phyloP scores from a whole-genome alignment of 1,284 basidiomycete genomes.

The Erythrobasidium hasegawianum region DNA sequence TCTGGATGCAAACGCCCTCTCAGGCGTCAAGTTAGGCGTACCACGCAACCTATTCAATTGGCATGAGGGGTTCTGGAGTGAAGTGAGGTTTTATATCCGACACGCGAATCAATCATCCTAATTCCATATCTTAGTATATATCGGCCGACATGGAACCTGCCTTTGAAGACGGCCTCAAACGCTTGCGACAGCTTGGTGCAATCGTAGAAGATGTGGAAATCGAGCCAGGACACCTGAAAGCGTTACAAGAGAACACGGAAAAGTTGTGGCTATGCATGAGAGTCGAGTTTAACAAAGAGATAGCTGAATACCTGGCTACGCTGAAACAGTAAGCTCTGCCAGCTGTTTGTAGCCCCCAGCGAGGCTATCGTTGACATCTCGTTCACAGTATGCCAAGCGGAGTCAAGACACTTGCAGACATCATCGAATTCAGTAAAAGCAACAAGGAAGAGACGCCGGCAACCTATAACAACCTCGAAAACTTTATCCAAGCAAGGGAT shows the following conservation, averaged over 20 bases:
- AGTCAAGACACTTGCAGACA: conserved; percentile 10
- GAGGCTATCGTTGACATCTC: not conserved
- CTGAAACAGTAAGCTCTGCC: conserved; percentile 6
- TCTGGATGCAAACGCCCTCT: not conserved
- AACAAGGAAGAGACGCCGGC: conserved; percentile 3
- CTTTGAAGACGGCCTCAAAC: not conserved
- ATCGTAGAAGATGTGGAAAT: not conserved
- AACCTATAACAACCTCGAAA: not conserved
- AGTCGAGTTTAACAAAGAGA: conserved; percentile 5
- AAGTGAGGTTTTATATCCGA: not conserved
- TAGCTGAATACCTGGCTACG: conserved; percentile 1
- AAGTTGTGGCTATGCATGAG: not conserved
- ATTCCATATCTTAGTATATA: not conserved
- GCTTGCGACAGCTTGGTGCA: conserved; percentile 9
- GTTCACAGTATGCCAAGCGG: conserved; percentile 16
- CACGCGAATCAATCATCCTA: not conserved
- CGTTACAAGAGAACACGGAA: not conserved
- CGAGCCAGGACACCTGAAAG: not conserved
- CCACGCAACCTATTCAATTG: conserved; percentile 17
- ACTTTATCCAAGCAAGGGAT: not conserved
- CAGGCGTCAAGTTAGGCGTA: conserved; percentile 4
- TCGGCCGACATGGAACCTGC: not conserved
- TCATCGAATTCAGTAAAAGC: conserved; percentile 3
- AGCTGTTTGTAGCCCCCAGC: not conserved
- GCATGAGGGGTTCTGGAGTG: not conserved